These are phyloP conservation scores for Candida glucosophila DNA, from an alignment of 1,139 yeast species.

Conservation along the genomic window DNA sequence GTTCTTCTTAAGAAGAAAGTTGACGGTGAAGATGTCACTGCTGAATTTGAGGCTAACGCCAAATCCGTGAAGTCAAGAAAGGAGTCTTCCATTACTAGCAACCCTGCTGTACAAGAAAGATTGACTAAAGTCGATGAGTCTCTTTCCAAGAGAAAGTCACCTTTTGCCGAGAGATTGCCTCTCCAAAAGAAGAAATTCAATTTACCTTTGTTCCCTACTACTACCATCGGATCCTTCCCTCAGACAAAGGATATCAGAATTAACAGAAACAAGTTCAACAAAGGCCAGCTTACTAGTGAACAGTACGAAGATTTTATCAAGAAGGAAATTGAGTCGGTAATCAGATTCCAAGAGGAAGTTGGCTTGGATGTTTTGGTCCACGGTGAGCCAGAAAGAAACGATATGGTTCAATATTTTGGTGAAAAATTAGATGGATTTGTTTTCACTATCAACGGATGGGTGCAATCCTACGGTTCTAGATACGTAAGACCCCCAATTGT, in stretches of 20 bases:
- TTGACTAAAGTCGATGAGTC: slow-evolving; percentile 73
- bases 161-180: slow-evolving; percentile 80
- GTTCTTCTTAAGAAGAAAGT: slow-evolving; percentile 85
- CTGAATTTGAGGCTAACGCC: slow-evolving; percentile 75
- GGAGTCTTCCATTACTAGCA: slow-evolving; percentile 82
- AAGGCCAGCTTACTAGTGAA: slow-evolving; percentile 92
- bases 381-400: slow-evolving; percentile 99
- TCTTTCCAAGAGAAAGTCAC: slow-evolving; percentile 75
- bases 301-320: slow-evolving; percentile 94
- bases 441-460: slow-evolving; percentile 99
- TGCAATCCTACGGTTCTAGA: slow-evolving; percentile 99
- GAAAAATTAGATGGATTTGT: slow-evolving; percentile 97
- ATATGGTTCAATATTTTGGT: slow-evolving; percentile 99
- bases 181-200: slow-evolving; percentile 83
- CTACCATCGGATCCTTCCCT: slow-evolving; percentile 99
- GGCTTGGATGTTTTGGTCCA: slow-evolving; percentile 97
- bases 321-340: slow-evolving; percentile 90
- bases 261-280: slow-evolving; percentile 95
- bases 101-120: slow-evolving; percentile 84
- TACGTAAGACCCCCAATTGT: slow-evolving; percentile 99
- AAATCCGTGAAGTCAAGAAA: slow-evolving; percentile 79
- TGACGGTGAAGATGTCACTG: slow-evolving; percentile 65
- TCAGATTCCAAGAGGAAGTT: slow-evolving; percentile 97
- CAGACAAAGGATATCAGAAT: slow-evolving; percentile 98
- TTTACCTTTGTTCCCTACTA: slow-evolving; percentile 98